phyloP scores from a whole-genome alignment of 2,329 filamentous ascomycete species.

The Aspergillus unguis region DNA sequence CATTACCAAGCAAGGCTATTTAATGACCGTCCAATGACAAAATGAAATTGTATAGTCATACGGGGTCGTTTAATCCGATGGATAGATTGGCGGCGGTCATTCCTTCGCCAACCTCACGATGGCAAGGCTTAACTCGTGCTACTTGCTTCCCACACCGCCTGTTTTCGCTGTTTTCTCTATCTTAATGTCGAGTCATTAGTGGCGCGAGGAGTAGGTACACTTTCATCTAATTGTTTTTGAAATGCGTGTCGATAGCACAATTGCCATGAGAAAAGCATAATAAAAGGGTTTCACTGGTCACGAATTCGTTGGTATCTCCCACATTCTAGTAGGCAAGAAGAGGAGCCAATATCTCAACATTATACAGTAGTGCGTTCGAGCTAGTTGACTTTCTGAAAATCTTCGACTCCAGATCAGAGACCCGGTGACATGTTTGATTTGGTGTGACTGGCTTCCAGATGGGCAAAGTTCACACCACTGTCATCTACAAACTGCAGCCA shows the following conservation, averaged over 20 bases:
- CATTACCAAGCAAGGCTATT: constrained; percentile 11
- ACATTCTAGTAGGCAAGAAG: background rate
- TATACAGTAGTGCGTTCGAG: too few species aligned
- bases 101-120: background rate
- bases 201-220: constrained; percentile 21
- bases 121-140: constrained; percentile 13
- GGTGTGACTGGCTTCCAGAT: too few species aligned
- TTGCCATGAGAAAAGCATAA: constrained; percentile 8
- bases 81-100: constrained; percentile 9
- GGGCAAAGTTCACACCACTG: too few species aligned
- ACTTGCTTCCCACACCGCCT: background rate
- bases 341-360: too few species aligned
- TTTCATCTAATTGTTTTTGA: constrained; percentile 14
- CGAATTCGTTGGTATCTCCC: background rate
- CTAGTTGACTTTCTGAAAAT: too few species aligned
- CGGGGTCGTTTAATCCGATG: constrained; percentile 9
- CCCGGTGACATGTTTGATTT: too few species aligned
- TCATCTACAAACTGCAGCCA: too few species aligned
- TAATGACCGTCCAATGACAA: constrained; percentile 10
- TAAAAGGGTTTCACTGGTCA: constrained; percentile 6
- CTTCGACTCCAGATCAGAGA: too few species aligned
- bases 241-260: constrained; percentile 4
- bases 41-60: constrained; percentile 12
- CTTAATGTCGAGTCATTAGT: constrained; percentile 17
- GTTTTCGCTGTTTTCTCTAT: constrained; percentile 14